Evolutionary conservation across 129 eudicot species (phyloP).

Genomic region (Mikania micrantha): DNA sequence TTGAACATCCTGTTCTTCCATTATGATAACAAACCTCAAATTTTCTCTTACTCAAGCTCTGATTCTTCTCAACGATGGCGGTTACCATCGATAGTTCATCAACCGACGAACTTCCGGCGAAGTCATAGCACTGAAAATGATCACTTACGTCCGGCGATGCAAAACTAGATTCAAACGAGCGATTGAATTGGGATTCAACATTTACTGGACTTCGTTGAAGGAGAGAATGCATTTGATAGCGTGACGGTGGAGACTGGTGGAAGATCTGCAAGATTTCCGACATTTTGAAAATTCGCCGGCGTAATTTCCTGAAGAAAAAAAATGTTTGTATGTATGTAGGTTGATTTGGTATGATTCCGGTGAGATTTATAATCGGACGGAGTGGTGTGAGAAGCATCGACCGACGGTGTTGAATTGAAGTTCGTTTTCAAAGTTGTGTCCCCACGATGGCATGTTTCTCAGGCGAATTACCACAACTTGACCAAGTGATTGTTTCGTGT

Average conservation of each 20-base stretch:
- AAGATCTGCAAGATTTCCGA: slow-evolving; percentile 16
- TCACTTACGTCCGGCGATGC: background rate
- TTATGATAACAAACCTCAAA: slow-evolving; percentile 16
- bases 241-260: slow-evolving; percentile 19
- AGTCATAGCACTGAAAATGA: slow-evolving; percentile 7
- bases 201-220: background rate
- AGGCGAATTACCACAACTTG: slow-evolving; percentile 12
- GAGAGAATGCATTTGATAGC: background rate
- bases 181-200: background rate
- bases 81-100: slow-evolving; percentile 28
- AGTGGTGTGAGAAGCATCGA: too few species aligned
- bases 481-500: slow-evolving; percentile 13
- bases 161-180: background rate
- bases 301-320: too few species aligned
- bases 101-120: slow-evolving; percentile 19
- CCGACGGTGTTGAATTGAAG: background rate
- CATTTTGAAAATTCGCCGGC: background rate
- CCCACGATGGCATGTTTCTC: background rate
- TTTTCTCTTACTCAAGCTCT: slow-evolving; percentile 20
- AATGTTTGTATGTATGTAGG: too few species aligned
- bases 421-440: slow-evolving; percentile 1
- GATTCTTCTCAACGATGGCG: background rate
- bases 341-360: background rate
- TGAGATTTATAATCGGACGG: slow-evolving; percentile 23
- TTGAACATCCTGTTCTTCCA: background rate